A percentile compares a stretch with the other conserved stretches of the same genome.
Conservation (phyloP, 805 yeast genomes). For the Lachancea mirantina region DNA sequence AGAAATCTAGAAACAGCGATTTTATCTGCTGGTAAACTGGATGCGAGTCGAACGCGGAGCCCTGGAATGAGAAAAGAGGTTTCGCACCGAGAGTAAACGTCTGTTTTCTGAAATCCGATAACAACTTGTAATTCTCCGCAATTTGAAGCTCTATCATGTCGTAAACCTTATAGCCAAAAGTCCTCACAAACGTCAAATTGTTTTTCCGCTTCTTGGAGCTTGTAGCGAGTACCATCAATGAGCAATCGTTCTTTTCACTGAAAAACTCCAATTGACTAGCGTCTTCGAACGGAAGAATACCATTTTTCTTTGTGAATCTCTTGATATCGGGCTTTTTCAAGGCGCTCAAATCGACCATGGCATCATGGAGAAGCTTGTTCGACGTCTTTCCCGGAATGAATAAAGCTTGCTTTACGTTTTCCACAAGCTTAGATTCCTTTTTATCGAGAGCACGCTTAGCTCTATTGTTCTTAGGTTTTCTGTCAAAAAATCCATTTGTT, state of each 20-base stretch:
- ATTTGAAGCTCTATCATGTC: slow-evolving; percentile 90
- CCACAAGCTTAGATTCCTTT: slow-evolving; percentile 80
- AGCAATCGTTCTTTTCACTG: slow-evolving; percentile 88
- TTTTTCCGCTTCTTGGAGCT: slow-evolving; percentile 90
- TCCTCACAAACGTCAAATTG: slow-evolving; percentile 78
- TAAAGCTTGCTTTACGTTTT: slow-evolving; percentile 82
- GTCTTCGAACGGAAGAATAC: slow-evolving; percentile 89
- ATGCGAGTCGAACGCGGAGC: slow-evolving; percentile 82
- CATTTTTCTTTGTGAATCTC: slow-evolving; percentile 83
- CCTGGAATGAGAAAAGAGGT: slow-evolving; percentile 91
- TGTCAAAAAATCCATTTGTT: slow-evolving; percentile 4
- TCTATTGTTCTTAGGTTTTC: slow-evolving; percentile 88
- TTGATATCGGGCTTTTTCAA: slow-evolving; percentile 86
- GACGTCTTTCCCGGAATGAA: slow-evolving; percentile 86
- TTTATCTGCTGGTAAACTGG: slow-evolving; percentile 81
- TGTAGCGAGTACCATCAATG: slow-evolving; percentile 71
- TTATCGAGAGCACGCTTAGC: slow-evolving; percentile 90
- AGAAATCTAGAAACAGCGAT: slow-evolving; percentile 84
- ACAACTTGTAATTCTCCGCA: slow-evolving; percentile 58
- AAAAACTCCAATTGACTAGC: slow-evolving; percentile 78
- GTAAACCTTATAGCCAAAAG: slow-evolving; percentile 82
- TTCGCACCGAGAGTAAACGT: slow-evolving; percentile 86
- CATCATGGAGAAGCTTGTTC: slow-evolving; percentile 75
- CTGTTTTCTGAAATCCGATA: slow-evolving; percentile 69
- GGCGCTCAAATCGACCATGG: slow-evolving; percentile 80